These are phyloP conservation scores for Blastomyces percursus DNA, from an alignment of 2,329 filamentous ascomycete species.

Conservation along the genomic window DNA sequence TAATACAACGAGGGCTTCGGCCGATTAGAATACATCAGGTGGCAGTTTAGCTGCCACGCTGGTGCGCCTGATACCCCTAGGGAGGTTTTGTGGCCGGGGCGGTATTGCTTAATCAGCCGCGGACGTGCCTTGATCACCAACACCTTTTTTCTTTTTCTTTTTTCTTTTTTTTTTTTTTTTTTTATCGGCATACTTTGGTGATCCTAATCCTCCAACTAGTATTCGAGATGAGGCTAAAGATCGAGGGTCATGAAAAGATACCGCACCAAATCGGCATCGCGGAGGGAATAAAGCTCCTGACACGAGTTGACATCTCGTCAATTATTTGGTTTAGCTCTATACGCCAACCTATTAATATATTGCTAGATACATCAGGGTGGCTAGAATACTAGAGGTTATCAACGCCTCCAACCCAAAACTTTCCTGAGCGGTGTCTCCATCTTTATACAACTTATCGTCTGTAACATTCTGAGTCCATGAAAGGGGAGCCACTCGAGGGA, in stretches of 20 bases:
- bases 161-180: not conserved
- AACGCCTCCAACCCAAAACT: conserved; percentile 32
- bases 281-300: conserved; percentile 38
- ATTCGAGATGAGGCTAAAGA: not conserved
- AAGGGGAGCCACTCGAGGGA: not conserved
- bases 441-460: conserved; percentile 41
- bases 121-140: too few species aligned
- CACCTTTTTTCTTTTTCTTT: too few species aligned
- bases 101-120: too few species aligned
- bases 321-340: not conserved
- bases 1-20: too few species aligned
- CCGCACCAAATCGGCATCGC: conserved; percentile 31
- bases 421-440: conserved; percentile 39
- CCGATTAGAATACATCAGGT: too few species aligned
- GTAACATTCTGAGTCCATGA: not conserved
- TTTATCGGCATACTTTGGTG: not conserved
- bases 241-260: not conserved
- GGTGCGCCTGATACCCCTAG: too few species aligned
- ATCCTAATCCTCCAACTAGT: not conserved
- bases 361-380: conserved; percentile 39
- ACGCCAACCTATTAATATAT: not conserved
- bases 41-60: too few species aligned
- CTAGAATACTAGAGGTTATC: conserved; percentile 39
- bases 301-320: conserved; percentile 33
- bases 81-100: too few species aligned